A percentile compares a stretch with the other conserved stretches of the same genome.
These are phyloP conservation scores for Rhodomyrtus tomentosa DNA, from an alignment of 345 rosid species.

Conservation along the genomic window DNA sequence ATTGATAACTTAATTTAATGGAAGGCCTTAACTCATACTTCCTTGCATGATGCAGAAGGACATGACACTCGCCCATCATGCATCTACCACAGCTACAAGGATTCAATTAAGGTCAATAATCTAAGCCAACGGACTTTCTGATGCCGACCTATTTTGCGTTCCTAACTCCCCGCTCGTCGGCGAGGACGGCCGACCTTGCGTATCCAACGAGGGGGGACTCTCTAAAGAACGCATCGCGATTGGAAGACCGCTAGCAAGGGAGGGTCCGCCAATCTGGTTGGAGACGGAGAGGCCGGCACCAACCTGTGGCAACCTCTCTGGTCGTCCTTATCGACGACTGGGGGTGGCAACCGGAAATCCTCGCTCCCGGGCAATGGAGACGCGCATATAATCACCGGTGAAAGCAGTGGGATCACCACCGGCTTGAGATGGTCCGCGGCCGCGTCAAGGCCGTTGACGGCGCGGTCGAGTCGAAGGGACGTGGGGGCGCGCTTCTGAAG, in stretches of 20 bases:
- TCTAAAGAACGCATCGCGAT: not conserved
- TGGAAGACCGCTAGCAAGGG: not conserved
- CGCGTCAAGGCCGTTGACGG: fast-evolving
- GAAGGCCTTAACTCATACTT: not conserved
- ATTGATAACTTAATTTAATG: not conserved
- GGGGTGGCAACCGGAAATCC: not conserved
- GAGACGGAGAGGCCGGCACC: not conserved
- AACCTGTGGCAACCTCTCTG: not conserved
- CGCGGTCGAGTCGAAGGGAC: not conserved
- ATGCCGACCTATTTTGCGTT: not conserved
- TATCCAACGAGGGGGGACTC: not conserved
- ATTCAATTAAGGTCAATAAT: not conserved
- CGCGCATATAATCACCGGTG: not conserved
- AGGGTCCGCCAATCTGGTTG: not conserved
- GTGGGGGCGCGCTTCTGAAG: not conserved
- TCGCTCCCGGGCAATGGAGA: not conserved
- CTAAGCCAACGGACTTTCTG: not conserved
- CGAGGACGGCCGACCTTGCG: too few species aligned
- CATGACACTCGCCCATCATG: not conserved
- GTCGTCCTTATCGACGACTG: not conserved
- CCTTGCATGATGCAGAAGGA: not conserved
- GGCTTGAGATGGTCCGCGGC: not conserved
- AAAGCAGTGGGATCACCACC: not conserved
- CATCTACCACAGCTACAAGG: not conserved
- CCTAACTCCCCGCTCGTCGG: not conserved